These are phyloP conservation scores for Chrysosporium keratinophilum DNA, from an alignment of 2,329 filamentous ascomycete species.

Conservation along the genomic window DNA sequence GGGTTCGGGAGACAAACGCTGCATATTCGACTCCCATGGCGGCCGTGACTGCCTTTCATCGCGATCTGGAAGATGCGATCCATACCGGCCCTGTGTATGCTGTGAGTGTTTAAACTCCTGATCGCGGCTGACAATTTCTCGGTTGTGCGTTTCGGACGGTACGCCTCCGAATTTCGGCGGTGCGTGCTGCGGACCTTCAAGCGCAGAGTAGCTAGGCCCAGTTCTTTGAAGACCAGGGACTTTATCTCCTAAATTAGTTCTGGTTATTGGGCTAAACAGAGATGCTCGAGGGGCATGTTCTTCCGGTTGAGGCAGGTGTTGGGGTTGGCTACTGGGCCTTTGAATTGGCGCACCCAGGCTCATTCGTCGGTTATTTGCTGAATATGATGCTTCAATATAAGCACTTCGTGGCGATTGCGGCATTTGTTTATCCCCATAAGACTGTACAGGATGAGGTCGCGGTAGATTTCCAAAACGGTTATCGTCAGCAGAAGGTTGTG, in stretches of 20 bases:
- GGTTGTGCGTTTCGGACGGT: slow-evolving; percentile 28
- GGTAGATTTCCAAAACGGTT: slow-evolving; percentile 26
- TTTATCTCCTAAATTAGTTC: slow-evolving; percentile 23
- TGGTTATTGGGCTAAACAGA: slow-evolving; percentile 29
- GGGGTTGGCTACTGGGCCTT: slow-evolving; percentile 34
- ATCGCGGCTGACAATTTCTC: slow-evolving; percentile 29
- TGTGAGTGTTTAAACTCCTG: slow-evolving; percentile 27
- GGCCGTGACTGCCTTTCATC: slow-evolving; percentile 25
- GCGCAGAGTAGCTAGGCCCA: slow-evolving; percentile 23
- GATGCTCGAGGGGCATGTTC: slow-evolving; percentile 26
- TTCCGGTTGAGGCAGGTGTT: slow-evolving; percentile 22
- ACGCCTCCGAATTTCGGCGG: slow-evolving; percentile 26
- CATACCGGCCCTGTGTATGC: slow-evolving; percentile 21
- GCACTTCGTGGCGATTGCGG: slow-evolving; percentile 29
- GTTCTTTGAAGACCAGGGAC: slow-evolving; percentile 19
- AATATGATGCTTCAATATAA: slow-evolving; percentile 26
- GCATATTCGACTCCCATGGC: slow-evolving; percentile 32
- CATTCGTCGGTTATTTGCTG: slow-evolving; percentile 30
- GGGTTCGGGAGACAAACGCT: slow-evolving; percentile 31
- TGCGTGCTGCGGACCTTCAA: slow-evolving; percentile 22
- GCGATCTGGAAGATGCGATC: slow-evolving; percentile 26
- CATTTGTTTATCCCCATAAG: slow-evolving; percentile 30
- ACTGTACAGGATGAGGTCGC: slow-evolving; percentile 23
- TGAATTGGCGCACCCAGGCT: slow-evolving; percentile 36
- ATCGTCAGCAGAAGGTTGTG: slow-evolving; percentile 22